These are phyloP conservation scores for Groenewaldozyma auringiensis DNA, from an alignment of 1,139 yeast species.

Conservation along the genomic window DNA sequence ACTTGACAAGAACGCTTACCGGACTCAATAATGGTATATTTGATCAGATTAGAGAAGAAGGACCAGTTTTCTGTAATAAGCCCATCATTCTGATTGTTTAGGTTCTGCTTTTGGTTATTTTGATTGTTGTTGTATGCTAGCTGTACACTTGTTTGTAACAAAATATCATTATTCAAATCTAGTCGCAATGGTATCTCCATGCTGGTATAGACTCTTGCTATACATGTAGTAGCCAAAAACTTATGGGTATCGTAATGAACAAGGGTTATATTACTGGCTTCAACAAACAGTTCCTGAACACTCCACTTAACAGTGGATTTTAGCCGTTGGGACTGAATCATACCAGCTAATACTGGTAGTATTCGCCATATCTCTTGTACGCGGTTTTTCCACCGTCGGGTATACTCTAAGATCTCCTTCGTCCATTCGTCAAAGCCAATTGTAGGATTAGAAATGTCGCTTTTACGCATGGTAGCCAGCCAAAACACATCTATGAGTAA, in stretches of 20 bases:
- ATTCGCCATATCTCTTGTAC: conserved; percentile 43
- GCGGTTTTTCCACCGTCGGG: neutral
- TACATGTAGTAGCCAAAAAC: conserved; percentile 6
- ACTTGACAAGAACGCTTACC: conserved; percentile 1
- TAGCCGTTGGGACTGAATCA: conserved; percentile 2
- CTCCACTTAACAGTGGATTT: neutral
- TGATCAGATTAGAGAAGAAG: neutral
- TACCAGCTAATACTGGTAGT: conserved; percentile 41
- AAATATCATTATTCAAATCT: conserved; percentile 1
- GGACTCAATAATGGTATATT: neutral
- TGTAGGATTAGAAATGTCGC: conserved; percentile 54
- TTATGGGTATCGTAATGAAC: conserved; percentile 3
- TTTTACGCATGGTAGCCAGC: conserved; percentile 43
- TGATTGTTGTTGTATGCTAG: conserved; percentile 3
- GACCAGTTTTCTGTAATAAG: neutral
- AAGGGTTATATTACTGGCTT: conserved; percentile 11
- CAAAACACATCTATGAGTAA: conserved; percentile 33
- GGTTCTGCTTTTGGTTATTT: neutral
- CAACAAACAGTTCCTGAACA: conserved; percentile 15
- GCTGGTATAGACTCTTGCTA: conserved; percentile 10
- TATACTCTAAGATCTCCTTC: conserved; percentile 31
- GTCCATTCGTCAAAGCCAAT: conserved; percentile 48
- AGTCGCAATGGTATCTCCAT: neutral
- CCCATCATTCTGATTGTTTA: neutral
- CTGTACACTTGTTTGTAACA: conserved; percentile 1